Base-by-base conservation (phyloP, 2,329 filamentous ascomycete species). In the Xylariaceae sp. region DNA sequence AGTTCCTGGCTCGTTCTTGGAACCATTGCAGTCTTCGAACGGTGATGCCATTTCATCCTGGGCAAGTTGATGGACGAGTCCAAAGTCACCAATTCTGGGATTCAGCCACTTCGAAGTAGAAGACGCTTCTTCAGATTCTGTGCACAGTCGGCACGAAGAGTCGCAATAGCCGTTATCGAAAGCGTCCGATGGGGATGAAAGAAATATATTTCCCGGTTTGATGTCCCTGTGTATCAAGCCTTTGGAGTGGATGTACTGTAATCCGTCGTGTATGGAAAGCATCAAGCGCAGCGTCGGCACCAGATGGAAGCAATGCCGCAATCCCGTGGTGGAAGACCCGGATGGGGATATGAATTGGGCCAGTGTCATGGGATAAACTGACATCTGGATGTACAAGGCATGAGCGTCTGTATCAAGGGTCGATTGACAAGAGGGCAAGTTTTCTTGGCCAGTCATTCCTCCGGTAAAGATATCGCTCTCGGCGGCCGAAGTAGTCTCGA, bases 381-480 rank as follows among this genome's bases (percentile, higher is more conserved):
- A 85, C 85, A 88, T 88, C 67, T 88, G 85, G n/a, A 88, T 84
- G 68, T 87, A 85, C 7, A 88, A 75, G 4, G 80, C 80, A 9
- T 85, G 73, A 3, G 69, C 65, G 45, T 53, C 52, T 1, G 60
- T 51, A 7, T 73, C 69, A 23, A 67, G 59, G 2, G 66, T 61
- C 39, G 68, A 59, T 50, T 64, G 45, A 59, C 64, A 55, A 69
- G 67, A 37, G 72, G 57, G 64, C n/a, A 72, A 71, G 44, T 72
- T 62, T 41, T 71, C 73, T 4, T 69, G 73, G 41, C 57, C 63
- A 35, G 56, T 63, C 10, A 57, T 61, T 48, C 68, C 71, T 45
- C 71, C 71, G 15, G 68, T 67, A 49, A 72, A 72, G 10, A 70
- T 60, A 51, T 70, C 62, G 53, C 64, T 69, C 34, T 65, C 65